These are phyloP conservation scores for Butyriboletus loyo DNA, from an alignment of 768 basidiomycete species.

Conservation along the genomic window DNA sequence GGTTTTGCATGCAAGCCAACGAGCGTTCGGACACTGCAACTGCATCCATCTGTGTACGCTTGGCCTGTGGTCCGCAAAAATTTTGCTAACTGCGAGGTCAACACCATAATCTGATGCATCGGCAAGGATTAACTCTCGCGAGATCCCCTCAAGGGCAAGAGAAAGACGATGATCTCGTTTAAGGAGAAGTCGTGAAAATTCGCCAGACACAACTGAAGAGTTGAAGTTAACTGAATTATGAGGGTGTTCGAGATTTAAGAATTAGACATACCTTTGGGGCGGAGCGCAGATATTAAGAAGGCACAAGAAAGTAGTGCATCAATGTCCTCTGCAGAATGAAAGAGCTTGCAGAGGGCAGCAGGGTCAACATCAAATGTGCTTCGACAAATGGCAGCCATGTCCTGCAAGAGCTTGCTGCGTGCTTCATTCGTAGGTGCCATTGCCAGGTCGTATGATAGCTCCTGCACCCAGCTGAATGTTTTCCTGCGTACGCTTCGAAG, in stretches of 20 bases:
- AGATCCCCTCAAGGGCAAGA: too few relatives aligned
- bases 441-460: background rate
- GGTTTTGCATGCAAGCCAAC: too few relatives aligned
- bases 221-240: background rate
- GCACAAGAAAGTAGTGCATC: constrained; percentile 19
- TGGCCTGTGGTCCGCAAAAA: too few relatives aligned
- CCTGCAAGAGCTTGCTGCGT: background rate
- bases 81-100: too few relatives aligned
- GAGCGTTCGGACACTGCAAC: too few relatives aligned
- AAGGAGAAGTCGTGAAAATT: too few relatives aligned
- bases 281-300: constrained; percentile 19
- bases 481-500: background rate
- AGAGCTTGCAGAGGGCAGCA: background rate
- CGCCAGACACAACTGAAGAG: background rate
- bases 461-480: background rate
- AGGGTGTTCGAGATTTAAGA: background rate
- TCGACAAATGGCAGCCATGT: background rate
- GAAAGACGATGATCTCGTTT: too few relatives aligned
- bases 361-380: background rate
- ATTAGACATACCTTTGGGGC: background rate
- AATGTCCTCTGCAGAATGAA: constrained; percentile 15
- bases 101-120: too few relatives aligned
- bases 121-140: too few relatives aligned
- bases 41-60: too few relatives aligned
- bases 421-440: background rate